Evolutionary conservation across 495 filamentous ascomycete genomes (phyloP).

Genomic region (Pseudomonodictys pantanalensis): DNA sequence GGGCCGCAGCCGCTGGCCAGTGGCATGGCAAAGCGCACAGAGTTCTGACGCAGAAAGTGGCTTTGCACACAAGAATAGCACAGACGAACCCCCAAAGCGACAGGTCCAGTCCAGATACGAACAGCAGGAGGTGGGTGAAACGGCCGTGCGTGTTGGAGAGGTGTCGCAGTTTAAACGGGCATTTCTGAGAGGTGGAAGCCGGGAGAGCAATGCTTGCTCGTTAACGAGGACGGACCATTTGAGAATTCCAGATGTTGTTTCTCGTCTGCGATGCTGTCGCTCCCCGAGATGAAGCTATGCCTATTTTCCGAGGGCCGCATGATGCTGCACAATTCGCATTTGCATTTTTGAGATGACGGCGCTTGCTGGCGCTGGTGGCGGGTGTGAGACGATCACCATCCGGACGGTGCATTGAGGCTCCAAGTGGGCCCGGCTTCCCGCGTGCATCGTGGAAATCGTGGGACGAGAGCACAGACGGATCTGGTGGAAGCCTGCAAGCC

Average conservation of each 20-base stretch:
- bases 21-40: conserved; percentile 12
- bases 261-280: conserved; percentile 1
- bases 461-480: conserved; percentile 30
- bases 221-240: conserved; percentile 1
- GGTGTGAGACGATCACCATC: conserved; percentile 16
- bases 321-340: conserved; percentile 1
- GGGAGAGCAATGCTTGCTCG: background rate
- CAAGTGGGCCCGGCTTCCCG: conserved; percentile 17
- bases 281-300: conserved; percentile 16
- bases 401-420: conserved; percentile 19
- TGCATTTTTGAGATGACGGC: conserved; percentile 1
- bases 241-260: conserved; percentile 7
- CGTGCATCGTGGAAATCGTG: conserved; percentile 23
- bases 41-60: conserved; percentile 24
- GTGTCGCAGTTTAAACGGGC: conserved; percentile 27
- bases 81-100: conserved; percentile 1
- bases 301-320: conserved; percentile 8
- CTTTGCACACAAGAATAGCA: conserved; percentile 24
- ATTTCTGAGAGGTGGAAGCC: conserved; percentile 24
- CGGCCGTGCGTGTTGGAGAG: conserved; percentile 31
- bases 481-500: conserved; percentile 15
- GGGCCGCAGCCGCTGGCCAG: conserved; percentile 21
- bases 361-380: background rate
- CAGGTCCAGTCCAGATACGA: conserved; percentile 3
- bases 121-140: conserved; percentile 23